Conservation (phyloP, 129 eudicot genomes). For the Mikania micrantha region DNA sequence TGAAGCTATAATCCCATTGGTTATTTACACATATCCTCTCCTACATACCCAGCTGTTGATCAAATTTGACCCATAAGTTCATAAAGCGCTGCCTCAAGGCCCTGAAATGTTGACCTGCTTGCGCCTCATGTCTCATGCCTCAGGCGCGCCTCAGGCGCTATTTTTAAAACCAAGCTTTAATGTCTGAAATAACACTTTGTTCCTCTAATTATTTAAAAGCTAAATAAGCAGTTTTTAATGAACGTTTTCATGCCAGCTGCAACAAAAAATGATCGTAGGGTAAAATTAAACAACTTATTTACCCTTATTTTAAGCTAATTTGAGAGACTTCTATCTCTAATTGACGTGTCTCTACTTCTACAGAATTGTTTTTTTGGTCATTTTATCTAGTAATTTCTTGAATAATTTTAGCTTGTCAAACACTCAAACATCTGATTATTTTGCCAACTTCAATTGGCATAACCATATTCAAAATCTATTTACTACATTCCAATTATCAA, state of each 20-base stretch:
- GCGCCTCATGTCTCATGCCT: too few species aligned
- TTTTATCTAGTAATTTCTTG: not conserved
- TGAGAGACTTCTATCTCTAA: too few species aligned
- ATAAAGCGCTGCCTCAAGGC: too few species aligned
- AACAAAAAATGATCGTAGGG: not conserved
- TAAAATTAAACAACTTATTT: too few species aligned
- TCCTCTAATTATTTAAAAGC: not conserved
- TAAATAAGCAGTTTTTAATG: not conserved
- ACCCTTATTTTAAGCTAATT: not conserved
- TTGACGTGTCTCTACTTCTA: not conserved
- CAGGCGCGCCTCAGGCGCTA: too few species aligned
- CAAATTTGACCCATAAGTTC: too few species aligned
- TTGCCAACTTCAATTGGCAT: not conserved
- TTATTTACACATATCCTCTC: too few species aligned
- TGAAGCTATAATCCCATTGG: too few species aligned
- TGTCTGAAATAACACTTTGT: not conserved
- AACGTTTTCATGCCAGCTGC: not conserved
- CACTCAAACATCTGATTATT: not conserved
- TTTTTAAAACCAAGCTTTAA: not conserved
- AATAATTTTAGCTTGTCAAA: not conserved
- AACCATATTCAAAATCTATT: not conserved
- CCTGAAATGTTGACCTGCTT: too few species aligned
- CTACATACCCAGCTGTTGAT: too few species aligned
- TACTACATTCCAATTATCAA: too few species aligned
- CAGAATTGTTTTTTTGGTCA: not conserved